A percentile compares a stretch with the other conserved stretches of the same genome.
Conservation (phyloP, 371 early-diverging fungal genomes). For the Rhizopus arrhizus region DNA sequence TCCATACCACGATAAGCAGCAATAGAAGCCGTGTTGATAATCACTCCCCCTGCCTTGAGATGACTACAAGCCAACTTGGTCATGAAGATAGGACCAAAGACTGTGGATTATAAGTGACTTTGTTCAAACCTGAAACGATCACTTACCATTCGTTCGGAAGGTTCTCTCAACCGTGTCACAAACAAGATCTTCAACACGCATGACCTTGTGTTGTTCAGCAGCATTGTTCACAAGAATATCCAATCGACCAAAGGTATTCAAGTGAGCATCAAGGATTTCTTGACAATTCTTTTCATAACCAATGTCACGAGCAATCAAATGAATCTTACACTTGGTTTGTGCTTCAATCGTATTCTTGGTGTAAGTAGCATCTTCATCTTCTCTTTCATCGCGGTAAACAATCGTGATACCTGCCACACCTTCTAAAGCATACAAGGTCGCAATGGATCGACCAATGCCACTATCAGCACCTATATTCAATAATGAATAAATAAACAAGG, state of each 20-base stretch:
- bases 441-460: slow-evolving; percentile 53
- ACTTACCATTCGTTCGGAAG: slow-evolving; percentile 53
- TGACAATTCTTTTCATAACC: slow-evolving; percentile 49
- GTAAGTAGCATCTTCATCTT: slow-evolving; percentile 51
- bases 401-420: slow-evolving; percentile 53
- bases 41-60: slow-evolving; percentile 48
- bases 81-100: slow-evolving; percentile 61
- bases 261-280: slow-evolving; percentile 46
- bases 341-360: slow-evolving; percentile 49
- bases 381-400: slow-evolving; percentile 53
- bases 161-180: slow-evolving; percentile 45
- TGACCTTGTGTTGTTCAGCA: slow-evolving; percentile 57
- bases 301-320: slow-evolving; percentile 52
- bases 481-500: not conserved
- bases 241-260: slow-evolving; percentile 52
- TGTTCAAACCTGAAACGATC: not conserved
- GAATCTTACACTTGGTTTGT: slow-evolving; percentile 44
- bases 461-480: slow-evolving; percentile 45
- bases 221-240: slow-evolving; percentile 70
- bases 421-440: slow-evolving; percentile 51
- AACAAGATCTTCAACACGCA: slow-evolving; percentile 42
- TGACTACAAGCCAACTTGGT: slow-evolving; percentile 54
- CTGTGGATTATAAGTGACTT: slow-evolving; percentile 15
- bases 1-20: slow-evolving; percentile 64
- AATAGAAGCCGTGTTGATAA: slow-evolving; percentile 63